Percentiles rank a stretch among this genome's conserved stretches.
These are phyloP conservation scores for Backusella macrospora DNA, from an alignment of 192 early-diverging fungal genomes.

Conservation along the genomic window DNA sequence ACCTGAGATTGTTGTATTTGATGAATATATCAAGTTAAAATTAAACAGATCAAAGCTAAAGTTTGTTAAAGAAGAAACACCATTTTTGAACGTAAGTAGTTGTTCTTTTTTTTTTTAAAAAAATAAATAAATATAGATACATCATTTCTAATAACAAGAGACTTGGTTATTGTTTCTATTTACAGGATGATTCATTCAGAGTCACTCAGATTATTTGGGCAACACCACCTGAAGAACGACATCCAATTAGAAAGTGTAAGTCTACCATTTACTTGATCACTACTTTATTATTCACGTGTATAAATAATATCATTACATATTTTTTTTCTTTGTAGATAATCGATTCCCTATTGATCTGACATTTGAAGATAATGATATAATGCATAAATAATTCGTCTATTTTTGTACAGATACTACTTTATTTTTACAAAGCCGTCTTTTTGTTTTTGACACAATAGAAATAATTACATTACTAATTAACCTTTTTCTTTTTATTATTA, in stretches of 20 bases:
- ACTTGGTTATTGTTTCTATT: neutral
- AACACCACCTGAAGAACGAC: constrained; percentile 20
- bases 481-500: too few species aligned
- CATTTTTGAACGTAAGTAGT: constrained; percentile 14
- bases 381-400: neutral
- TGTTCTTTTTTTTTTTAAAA: neutral
- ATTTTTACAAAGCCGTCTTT: too few species aligned
- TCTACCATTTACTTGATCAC: neutral
- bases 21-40: constrained; percentile 81
- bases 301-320: neutral
- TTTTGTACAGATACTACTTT: neutral
- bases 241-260: neutral
- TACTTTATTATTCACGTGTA: neutral
- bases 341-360: constrained; percentile 2
- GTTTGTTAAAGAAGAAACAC: constrained; percentile 68
- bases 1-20: constrained; percentile 78
- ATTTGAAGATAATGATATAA: neutral
- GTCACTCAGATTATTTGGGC: constrained; percentile 34
- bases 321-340: neutral
- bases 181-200: constrained; percentile 33
- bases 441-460: too few species aligned
- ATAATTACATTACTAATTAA: too few species aligned
- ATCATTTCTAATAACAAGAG: neutral
- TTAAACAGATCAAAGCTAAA: constrained; percentile 76
- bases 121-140: too few species aligned